Base-by-base conservation (phyloP, 2,329 filamentous ascomycete genomes). In the Trichophyton verrucosum region DNA sequence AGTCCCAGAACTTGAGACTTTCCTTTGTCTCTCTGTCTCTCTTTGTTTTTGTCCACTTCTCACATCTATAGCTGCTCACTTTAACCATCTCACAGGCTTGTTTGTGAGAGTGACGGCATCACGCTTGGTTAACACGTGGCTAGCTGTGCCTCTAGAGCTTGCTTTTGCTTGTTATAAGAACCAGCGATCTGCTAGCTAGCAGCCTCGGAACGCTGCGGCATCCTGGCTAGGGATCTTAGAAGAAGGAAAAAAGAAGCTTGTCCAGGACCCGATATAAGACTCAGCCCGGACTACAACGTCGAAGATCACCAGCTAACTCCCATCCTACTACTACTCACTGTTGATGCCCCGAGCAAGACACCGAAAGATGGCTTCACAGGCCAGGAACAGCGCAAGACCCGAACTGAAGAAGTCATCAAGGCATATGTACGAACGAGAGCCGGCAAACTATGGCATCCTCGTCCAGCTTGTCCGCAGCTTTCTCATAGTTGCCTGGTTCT, bases 401-500 rank as follows among this genome's bases (percentile, higher is more conserved):
- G 51, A 33, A 7, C 51, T 55, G 15, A 36, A 38, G 51, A 55
- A 55, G 51, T 55, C 60, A 30, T 58, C 57, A n/a, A 59, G 61
- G 49, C 63, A 65, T 30, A 61, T 64, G 22, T 62, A 63, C 30
- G 56, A 59, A 22, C 60, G 61, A n/a, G 73, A 72, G 15, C 68
- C 69, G 56, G 66, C 77, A 60, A 78, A 78, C 65, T 75, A 80
- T 73, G 76, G 76, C 24, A 66, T 74, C 49, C 66, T 71, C 11
- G 74, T 75, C 68, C 78, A 80, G 62, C 60, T 78, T 17, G 51
- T 78, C 27, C 76, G 78, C 36, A 75, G 76, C 38, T 63, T 79
- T n/a, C 60, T 75, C 9, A 70, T 79, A 24, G 65, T 73, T 40
- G 72, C 73, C 22, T 80, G 76, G 76, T 76, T 78, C 63, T 70